Evolutionary conservation across 2,329 filamentous ascomycete genomes (phyloP).

Genomic region (Rhinocladiella similis): DNA sequence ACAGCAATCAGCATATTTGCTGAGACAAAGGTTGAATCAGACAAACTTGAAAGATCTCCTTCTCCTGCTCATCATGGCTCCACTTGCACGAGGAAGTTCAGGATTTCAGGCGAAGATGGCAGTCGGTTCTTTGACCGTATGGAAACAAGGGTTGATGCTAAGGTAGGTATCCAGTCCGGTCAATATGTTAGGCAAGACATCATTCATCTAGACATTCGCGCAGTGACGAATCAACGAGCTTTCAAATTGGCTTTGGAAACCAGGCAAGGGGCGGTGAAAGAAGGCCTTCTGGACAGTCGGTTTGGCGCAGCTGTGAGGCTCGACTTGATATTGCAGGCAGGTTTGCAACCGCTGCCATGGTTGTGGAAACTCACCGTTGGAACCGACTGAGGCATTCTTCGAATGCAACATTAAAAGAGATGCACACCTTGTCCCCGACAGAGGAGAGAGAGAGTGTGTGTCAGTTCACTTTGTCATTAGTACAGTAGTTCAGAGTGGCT

Average conservation of each 20-base stretch:
- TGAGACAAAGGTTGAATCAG: conserved; percentile 11
- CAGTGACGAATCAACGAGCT: conserved; percentile 19
- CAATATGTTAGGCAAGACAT: conserved; percentile 11
- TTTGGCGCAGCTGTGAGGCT: conserved; percentile 9
- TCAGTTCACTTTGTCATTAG: too few relatives aligned
- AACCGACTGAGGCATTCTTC: not conserved
- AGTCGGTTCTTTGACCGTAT: conserved; percentile 12
- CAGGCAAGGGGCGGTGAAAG: conserved; percentile 21
- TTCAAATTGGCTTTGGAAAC: conserved; percentile 3
- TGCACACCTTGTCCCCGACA: too few relatives aligned
- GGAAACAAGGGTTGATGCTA: conserved; percentile 3
- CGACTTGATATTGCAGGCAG: not conserved
- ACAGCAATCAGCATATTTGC: conserved; percentile 12
- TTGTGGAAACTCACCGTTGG: not conserved
- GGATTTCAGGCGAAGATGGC: not conserved
- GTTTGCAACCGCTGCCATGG: not conserved
- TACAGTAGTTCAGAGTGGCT: too few relatives aligned
- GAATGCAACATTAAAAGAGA: too few relatives aligned
- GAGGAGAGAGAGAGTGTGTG: too few relatives aligned
- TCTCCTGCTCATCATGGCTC: conserved; percentile 4
- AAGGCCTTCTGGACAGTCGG: conserved; percentile 14
- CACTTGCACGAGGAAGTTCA: not conserved
- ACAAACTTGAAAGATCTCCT: not conserved
- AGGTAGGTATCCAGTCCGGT: conserved; percentile 21
- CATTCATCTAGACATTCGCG: conserved; percentile 5